Percentiles rank a stretch among this genome's conserved stretches.
Conservation (phyloP, 2,329 filamentous ascomycete genomes). For the Botrytis squamosa region DNA sequence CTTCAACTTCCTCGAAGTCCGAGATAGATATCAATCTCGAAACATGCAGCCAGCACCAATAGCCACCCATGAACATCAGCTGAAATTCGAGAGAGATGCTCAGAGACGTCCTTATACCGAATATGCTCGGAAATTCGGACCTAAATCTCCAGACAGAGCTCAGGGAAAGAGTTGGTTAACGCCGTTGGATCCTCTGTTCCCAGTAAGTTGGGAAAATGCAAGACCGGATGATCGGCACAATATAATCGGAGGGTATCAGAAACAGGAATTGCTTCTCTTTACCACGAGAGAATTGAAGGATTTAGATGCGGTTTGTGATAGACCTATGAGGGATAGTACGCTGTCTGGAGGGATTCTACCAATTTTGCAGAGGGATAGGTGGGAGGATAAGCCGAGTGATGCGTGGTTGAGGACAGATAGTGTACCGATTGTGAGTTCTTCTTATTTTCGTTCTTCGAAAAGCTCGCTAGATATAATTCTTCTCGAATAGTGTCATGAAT, state of each 20-base stretch:
- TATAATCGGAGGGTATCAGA: background rate
- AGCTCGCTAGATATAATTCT: too few relatives aligned
- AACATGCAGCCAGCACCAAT: background rate
- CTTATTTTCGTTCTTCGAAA: background rate
- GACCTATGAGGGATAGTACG: background rate
- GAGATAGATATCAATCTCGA: background rate
- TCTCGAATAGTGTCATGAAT: background rate
- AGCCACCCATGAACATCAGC: background rate
- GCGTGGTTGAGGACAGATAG: conserved; percentile 8
- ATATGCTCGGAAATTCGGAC: background rate
- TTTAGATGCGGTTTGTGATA: conserved; percentile 6
- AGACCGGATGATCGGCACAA: background rate
- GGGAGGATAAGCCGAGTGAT: conserved; percentile 6
- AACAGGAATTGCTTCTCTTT: background rate
- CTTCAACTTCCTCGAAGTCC: background rate
- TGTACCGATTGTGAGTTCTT: conserved; percentile 1
- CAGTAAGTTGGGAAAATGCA: background rate
- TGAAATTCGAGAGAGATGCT: background rate
- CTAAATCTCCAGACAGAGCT: background rate
- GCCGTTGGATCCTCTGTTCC: background rate
- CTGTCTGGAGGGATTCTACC: background rate
- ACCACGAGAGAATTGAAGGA: conserved; percentile 12
- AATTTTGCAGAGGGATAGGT: background rate
- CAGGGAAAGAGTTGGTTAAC: background rate
- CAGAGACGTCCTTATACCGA: background rate